Evolutionary conservation across 768 basidiomycete species (phyloP).

Genomic region (Phanerochaete sordida): DNA sequence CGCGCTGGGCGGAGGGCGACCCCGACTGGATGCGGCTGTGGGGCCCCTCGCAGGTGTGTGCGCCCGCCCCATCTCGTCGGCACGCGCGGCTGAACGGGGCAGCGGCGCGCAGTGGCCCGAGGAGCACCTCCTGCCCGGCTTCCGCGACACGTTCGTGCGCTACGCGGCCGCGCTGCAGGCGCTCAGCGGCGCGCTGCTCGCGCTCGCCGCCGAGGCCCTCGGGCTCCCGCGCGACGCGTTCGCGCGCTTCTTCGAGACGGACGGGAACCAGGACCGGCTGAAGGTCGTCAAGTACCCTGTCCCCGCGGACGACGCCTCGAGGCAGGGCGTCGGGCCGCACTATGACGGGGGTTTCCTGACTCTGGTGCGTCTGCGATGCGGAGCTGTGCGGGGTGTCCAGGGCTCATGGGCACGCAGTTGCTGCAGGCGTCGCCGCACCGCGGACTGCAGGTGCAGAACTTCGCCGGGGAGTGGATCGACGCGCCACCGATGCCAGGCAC

Average conservation of each 20-base stretch:
- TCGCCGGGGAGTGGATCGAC: slow-evolving; percentile 80
- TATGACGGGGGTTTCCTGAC: slow-evolving; percentile 83
- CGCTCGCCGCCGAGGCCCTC: slow-evolving; percentile 65
- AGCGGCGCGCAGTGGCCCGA: slow-evolving; percentile 63
- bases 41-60: slow-evolving; percentile 69
- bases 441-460: slow-evolving; percentile 81
- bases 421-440: slow-evolving; percentile 76
- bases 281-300: slow-evolving; percentile 83
- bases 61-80: neutral
- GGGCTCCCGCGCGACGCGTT: slow-evolving; percentile 60
- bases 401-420: slow-evolving; percentile 39
- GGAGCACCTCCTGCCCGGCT: slow-evolving; percentile 68
- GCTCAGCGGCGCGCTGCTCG: slow-evolving; percentile 59
- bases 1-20: slow-evolving; percentile 55
- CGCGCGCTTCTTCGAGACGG: slow-evolving; percentile 54
- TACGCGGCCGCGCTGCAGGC: slow-evolving; percentile 60
- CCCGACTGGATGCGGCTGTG: slow-evolving; percentile 69
- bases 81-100: neutral
- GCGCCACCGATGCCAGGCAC: slow-evolving; percentile 75
- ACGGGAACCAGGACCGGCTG: slow-evolving; percentile 60
- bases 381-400: neutral
- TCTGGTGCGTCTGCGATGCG: slow-evolving; percentile 45
- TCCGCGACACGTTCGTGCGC: slow-evolving; percentile 48
- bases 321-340: slow-evolving; percentile 84
- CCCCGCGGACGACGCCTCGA: slow-evolving; percentile 38